A percentile compares a stretch with the other conserved stretches of the same genome.
phyloP scores from a whole-genome alignment of 805 yeast species.

The Yarrowia sp. region DNA sequence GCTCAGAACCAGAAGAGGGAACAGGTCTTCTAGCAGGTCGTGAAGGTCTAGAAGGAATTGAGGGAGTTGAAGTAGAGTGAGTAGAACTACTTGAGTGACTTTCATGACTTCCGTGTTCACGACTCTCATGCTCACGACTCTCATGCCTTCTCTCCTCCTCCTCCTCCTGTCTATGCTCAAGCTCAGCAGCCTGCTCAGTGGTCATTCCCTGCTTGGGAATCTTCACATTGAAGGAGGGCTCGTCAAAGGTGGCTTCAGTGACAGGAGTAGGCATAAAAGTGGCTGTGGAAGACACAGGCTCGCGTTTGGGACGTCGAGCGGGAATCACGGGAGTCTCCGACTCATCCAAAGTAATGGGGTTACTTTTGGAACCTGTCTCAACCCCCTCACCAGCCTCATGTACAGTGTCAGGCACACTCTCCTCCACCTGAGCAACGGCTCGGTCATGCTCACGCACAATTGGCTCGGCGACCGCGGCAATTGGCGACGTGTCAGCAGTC shows the following conservation, averaged over 20 bases:
- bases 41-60: neutral
- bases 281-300: neutral
- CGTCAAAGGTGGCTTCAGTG: slow-evolving; percentile 5
- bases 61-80: neutral
- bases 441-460: slow-evolving; percentile 11
- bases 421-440: slow-evolving; percentile 8
- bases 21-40: slow-evolving; percentile 6
- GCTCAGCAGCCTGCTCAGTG: slow-evolving; percentile 1
- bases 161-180: slow-evolving; percentile 1
- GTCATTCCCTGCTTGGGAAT: slow-evolving; percentile 13
- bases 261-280: slow-evolving; percentile 24
- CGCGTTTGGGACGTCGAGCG: neutral
- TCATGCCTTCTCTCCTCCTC: neutral
- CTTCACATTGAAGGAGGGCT: slow-evolving; percentile 8
- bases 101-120: neutral
- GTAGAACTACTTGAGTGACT: no score
- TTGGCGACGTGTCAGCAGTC: neutral
- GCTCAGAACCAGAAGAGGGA: neutral
- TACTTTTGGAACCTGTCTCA: neutral
- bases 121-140: no score
- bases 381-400: neutral
- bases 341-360: slow-evolving; percentile 9
- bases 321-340: neutral
- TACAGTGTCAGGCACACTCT: neutral
- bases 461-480: slow-evolving; percentile 2